Percentiles rank a stretch among this genome's conserved stretches.
Conservation (phyloP, 306 rosid genomes). For the Bauhinia variegata region DNA sequence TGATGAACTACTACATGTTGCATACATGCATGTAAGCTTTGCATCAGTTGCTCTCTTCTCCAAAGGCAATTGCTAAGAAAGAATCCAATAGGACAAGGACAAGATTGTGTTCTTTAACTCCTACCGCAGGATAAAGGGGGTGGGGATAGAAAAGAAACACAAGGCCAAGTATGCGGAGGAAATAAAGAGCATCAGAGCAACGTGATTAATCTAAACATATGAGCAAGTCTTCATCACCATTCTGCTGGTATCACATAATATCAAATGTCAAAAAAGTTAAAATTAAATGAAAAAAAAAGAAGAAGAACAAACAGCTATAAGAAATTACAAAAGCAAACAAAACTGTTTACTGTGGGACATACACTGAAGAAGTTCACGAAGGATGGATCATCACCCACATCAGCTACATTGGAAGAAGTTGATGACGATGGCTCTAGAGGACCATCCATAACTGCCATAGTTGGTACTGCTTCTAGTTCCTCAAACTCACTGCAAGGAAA, state of each 20-base stretch:
- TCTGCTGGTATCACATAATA: background rate
- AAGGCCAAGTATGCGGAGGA: no score
- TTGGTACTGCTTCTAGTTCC: constrained; percentile 67
- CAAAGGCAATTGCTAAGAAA: no score
- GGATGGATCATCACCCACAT: constrained; percentile 57
- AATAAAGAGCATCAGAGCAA: background rate
- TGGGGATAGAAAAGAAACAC: no score
- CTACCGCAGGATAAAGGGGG: no score
- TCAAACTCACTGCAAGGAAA: constrained; percentile 56
- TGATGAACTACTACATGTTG: background rate
- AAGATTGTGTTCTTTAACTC: no score
- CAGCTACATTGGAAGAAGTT: constrained; percentile 50
- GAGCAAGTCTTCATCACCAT: constrained; percentile 11
- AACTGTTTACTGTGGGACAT: constrained; percentile 28
- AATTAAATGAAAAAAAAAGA: constrained; percentile 2
- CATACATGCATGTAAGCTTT: constrained; percentile 2
- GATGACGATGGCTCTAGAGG: constrained; percentile 58
- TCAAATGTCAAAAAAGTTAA: constrained; percentile 6
- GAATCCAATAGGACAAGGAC: no score
- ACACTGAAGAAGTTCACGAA: constrained; percentile 64
- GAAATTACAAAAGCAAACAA: constrained; percentile 23
- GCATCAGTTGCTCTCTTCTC: no score
- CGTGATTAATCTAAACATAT: constrained; percentile 24
- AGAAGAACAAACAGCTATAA: background rate
- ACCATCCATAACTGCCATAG: constrained; percentile 69